Evolutionary conservation across 768 basidiomycete genomes (phyloP), one percentile per base, ranked within the genome.

Genomic region (Tulasnella sp.): DNA sequence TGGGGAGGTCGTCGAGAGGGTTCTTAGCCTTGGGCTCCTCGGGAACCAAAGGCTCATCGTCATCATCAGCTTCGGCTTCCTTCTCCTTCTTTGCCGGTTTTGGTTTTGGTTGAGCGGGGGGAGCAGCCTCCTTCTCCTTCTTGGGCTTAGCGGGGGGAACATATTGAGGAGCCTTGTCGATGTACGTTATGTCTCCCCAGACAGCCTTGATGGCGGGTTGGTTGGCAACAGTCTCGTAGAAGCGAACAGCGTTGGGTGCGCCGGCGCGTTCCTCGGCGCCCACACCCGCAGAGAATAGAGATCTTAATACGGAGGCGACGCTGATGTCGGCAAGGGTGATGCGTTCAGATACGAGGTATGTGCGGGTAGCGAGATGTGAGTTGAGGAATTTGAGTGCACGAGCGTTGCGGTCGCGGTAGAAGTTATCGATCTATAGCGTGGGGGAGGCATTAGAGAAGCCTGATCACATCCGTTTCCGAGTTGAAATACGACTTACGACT

Each of bases 261-360:
- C 91, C 89, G 44, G 88, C 86, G 78, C 95, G 91, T 70, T 86
- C 82, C 57, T 88, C 81, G 23, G 91, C 89, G 82, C 95, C 96
- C 81, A 95, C 80, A 79, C 89, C 89, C 55, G 79, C 75, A 29
- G 81, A 74, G 82, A 89, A 88, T 3, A 88, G 87, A 79, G 87
- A 87, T 80, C 87, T 87, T 79, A 95, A 83, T 82, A 88, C 80
- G 75, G 87, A 83, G 48, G 92, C 94, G 80, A 94, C 81, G 83
- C 84, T 83, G 85, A 99, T 84, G 82, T 99, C 98, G 80, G 96
- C 98, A 70, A 97, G 88, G 80, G 95, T 94, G 87, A 99, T 92
- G 83, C 97, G 93, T 83, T 99, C 94, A 80, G 91, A 91, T 77
- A 95, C 95, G 82, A 99, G 89, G 89, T 91, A 99, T 69, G 97